Base-by-base conservation (phyloP, 164 flowering plant genomes). In the Vitis amurensis region DNA sequence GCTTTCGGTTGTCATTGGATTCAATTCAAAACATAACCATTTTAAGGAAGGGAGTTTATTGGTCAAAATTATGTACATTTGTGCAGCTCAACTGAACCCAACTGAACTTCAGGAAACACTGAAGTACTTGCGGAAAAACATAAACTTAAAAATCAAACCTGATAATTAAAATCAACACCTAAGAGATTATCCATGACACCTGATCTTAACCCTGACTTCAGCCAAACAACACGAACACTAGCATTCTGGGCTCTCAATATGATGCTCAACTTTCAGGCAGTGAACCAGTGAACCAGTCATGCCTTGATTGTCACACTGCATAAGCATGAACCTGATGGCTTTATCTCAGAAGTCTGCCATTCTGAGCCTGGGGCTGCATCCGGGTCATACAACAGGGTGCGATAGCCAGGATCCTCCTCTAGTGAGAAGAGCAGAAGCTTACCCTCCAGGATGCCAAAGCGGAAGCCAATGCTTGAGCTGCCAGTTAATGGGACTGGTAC, bases 291-390 rank as follows among this genome's bases (percentile, higher is more conserved):
- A 49, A 31, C 15, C 14, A 9, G 1, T 9, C 37, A 94, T 10
- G 88, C 97, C 74, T 80, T 80, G 68, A 95, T 90, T 3, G 99
- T 90, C 65, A 89, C 94, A 59, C 92, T 78, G 81, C 87, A 87
- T 30, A 91, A 67, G 76, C 99, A 91, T 63, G 71, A 15, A 44
- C 91, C 91, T 49, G 91, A 80, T 12, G 88, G 96, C 74, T 83
- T 87, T 30, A 91, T 73, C 11, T 71, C 77, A 31, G 86, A 84
- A 15, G 92, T 90, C 78, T 79, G 76, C 99, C 99, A 95, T 65
- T 93, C 93, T 0, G 77, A 72, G 0, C 97, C 98, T 0, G 84
- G 85, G 0, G 83, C 74, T 4, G 97, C 98, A 68, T 88, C 74
- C 2, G 98, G 98, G 71, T 93, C 97, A 80, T 91, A 95, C 71